These are phyloP conservation scores for Sistotremastrum suecicum DNA, from an alignment of 768 basidiomycete genomes.

Conservation along the genomic window DNA sequence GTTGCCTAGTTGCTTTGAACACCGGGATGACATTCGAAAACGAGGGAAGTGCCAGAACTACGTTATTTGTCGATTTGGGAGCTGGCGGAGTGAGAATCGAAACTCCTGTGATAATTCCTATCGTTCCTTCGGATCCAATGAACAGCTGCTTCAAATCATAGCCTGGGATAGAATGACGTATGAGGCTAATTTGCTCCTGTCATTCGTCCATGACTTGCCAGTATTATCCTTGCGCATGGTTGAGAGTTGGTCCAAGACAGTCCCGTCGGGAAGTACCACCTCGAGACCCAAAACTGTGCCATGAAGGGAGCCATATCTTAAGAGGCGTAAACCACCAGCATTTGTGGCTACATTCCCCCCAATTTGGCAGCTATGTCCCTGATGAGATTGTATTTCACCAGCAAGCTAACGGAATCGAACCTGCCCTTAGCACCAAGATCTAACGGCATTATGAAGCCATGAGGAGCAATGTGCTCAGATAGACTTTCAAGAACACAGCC, in stretches of 20 bases:
- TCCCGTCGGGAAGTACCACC: slow-evolving; percentile 89
- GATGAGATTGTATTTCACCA: background rate
- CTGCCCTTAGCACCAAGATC: slow-evolving; percentile 95
- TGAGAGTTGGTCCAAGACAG: slow-evolving; percentile 78
- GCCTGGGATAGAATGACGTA: slow-evolving; percentile 30
- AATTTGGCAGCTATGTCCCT: slow-evolving; percentile 68
- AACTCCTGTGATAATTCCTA: slow-evolving; percentile 89
- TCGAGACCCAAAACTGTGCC: slow-evolving; percentile 92
- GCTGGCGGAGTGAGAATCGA: slow-evolving; percentile 85
- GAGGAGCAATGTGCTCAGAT: slow-evolving; percentile 70
- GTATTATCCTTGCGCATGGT: slow-evolving; percentile 95
- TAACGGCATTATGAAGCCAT: slow-evolving; percentile 92
- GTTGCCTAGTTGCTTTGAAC: slow-evolving; percentile 64
- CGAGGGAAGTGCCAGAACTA: slow-evolving; percentile 77
- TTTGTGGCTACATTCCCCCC: slow-evolving; percentile 97
- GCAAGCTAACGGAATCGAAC: slow-evolving; percentile 21
- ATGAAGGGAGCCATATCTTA: slow-evolving; percentile 91
- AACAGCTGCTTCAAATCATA: slow-evolving; percentile 98
- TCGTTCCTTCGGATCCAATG: slow-evolving; percentile 93
- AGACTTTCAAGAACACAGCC: slow-evolving; percentile 87
- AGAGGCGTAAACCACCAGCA: slow-evolving; percentile 87
- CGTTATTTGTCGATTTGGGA: slow-evolving; percentile 75
- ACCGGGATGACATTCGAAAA: slow-evolving; percentile 82
- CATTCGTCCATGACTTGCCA: slow-evolving; percentile 30
- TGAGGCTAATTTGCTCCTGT: background rate